Evolutionary conservation across 805 yeast species (phyloP).

Genomic region (Myxozyma mucilagina): DNA sequence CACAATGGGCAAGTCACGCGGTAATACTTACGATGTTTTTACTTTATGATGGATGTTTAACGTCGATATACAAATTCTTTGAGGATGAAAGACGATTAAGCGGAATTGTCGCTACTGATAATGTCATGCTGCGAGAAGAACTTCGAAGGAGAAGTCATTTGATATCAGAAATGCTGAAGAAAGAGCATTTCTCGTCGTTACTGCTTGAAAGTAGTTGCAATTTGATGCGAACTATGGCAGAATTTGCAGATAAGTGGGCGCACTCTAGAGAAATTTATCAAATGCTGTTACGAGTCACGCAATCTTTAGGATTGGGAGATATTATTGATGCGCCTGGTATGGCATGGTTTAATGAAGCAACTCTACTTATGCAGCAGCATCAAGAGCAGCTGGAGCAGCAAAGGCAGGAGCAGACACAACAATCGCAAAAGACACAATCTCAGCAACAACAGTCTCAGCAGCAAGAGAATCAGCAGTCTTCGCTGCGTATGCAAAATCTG

Average conservation of each 20-base stretch:
- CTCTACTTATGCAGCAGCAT: constrained; percentile 4
- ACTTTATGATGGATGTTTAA: constrained; percentile 12
- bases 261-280: constrained; percentile 13
- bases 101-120: not conserved
- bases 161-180: constrained; percentile 2
- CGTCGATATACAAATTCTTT: constrained; percentile 1
- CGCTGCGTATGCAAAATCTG: not conserved
- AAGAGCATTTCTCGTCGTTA: constrained; percentile 3
- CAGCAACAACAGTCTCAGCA: not conserved
- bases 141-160: constrained; percentile 2
- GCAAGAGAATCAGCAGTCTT: not conserved
- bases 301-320: constrained; percentile 18
- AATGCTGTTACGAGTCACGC: constrained; percentile 11
- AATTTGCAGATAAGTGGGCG: constrained; percentile 15
- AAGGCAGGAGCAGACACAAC: not conserved
- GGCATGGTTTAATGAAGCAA: constrained; percentile 1
- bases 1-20: constrained; percentile 19
- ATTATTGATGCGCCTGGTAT: constrained; percentile 18
- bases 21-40: constrained; percentile 6
- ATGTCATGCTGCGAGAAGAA: not conserved
- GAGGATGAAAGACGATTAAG: not conserved
- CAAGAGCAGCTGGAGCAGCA: constrained; percentile 7
- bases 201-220: constrained; percentile 1
- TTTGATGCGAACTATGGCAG: constrained; percentile 11
- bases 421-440: not conserved